Conservation (phyloP, 257 asterid species). For the Nicotiana benthamiana region DNA sequence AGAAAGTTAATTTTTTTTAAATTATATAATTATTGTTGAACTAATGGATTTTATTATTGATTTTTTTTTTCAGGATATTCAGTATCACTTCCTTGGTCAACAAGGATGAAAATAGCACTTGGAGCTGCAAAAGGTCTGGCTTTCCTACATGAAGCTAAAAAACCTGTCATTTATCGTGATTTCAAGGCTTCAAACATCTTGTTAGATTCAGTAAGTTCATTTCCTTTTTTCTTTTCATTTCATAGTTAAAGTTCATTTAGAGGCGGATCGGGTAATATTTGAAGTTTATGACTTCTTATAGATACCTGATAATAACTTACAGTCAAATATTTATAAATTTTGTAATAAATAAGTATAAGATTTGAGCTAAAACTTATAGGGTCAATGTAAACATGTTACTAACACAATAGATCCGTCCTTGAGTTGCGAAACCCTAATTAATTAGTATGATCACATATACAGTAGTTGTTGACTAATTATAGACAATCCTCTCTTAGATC, state of each 20-base stretch:
- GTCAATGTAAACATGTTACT: too few species aligned
- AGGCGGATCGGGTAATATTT: too few species aligned
- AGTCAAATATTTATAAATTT: too few species aligned
- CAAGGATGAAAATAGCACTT: constrained; percentile 76
- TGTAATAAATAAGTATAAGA: too few species aligned
- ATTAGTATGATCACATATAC: background rate
- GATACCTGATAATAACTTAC: too few species aligned
- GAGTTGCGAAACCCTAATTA: background rate
- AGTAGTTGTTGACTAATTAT: background rate
- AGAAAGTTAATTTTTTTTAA: background rate
- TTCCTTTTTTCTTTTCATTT: too few species aligned
- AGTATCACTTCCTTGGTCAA: constrained; percentile 79
- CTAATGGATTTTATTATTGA: background rate
- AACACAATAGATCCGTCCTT: too few species aligned
- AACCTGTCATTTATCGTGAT: constrained; percentile 83
- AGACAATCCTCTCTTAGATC: too few species aligned
- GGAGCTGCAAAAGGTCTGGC: constrained; percentile 94
- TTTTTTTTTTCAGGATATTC: constrained; percentile 49
- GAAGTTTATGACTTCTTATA: too few species aligned
- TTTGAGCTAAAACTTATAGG: too few species aligned
- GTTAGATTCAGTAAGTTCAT: constrained; percentile 57
- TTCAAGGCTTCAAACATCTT: constrained; percentile 82
- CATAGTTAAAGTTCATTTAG: too few species aligned
- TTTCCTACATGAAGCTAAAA: constrained; percentile 85
- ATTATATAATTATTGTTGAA: background rate